Conservation (phyloP, 768 basidiomycete species). For the Termitomyces sp. region DNA sequence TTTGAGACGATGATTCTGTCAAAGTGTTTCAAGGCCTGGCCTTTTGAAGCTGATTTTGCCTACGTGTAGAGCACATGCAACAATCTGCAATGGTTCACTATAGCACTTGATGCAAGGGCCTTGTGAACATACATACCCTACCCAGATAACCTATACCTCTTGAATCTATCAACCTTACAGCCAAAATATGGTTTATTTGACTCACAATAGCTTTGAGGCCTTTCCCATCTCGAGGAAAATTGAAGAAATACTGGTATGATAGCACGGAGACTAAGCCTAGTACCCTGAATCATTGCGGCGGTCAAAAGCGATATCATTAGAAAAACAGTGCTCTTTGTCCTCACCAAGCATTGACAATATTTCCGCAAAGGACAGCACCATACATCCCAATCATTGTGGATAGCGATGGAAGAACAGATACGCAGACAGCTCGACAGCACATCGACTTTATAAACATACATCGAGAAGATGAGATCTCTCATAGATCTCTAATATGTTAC, state of each 20-base stretch:
- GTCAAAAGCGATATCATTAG: background rate
- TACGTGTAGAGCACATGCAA: background rate
- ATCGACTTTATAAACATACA: background rate
- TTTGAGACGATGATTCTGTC: background rate
- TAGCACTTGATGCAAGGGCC: background rate
- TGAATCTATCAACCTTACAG: background rate
- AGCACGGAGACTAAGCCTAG: background rate
- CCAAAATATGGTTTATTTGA: background rate
- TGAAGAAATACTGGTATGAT: background rate
- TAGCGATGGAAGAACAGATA: background rate
- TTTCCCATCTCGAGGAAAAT: background rate
- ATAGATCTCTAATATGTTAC: too few relatives aligned
- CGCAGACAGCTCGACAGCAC: background rate
- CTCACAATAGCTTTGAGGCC: background rate
- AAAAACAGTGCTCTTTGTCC: background rate
- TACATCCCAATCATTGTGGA: background rate
- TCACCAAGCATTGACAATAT: background rate
- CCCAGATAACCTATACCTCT: background rate
- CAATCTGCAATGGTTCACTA: background rate
- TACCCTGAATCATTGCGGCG: background rate
- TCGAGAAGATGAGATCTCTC: too few relatives aligned
- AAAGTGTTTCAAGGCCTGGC: background rate
- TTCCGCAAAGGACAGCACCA: background rate
- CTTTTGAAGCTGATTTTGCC: background rate
- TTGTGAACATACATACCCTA: background rate